Evolutionary conservation across 176 grass and related monocot genomes (phyloP).

Genomic region (Rhipidocladum racemiflorum): DNA sequence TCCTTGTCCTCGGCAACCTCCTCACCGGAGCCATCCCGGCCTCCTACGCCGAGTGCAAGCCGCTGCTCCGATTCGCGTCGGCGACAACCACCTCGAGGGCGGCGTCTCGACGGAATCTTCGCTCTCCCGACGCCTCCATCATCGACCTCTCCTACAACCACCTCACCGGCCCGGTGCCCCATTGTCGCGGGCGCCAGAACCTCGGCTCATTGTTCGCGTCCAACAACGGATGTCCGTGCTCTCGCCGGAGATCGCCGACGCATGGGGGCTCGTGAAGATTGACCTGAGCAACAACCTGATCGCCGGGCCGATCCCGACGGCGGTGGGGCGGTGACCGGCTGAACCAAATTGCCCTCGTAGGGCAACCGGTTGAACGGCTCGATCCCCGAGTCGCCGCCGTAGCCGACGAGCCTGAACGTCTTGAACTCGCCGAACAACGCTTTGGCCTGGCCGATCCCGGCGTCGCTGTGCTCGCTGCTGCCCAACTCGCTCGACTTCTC

Average conservation of each 20-base stretch:
- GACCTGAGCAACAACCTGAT: slow-evolving; percentile 82
- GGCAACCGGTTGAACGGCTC: slow-evolving; percentile 56
- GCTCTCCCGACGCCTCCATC: slow-evolving; percentile 68
- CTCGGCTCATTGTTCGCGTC: slow-evolving; percentile 68
- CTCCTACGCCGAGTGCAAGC: slow-evolving; percentile 50
- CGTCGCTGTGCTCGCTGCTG: slow-evolving; percentile 67
- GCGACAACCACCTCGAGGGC: slow-evolving; percentile 61
- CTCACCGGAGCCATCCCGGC: slow-evolving; percentile 60
- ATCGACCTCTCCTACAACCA: slow-evolving; percentile 80
- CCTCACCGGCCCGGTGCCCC: slow-evolving; percentile 48
- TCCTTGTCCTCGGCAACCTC: slow-evolving; percentile 77
- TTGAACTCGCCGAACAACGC: slow-evolving; percentile 81
- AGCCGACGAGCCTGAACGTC: slow-evolving; percentile 61
- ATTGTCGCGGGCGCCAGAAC: slow-evolving; percentile 54
- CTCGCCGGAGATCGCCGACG: slow-evolving; percentile 52
- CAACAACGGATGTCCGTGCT: slow-evolving; percentile 54
- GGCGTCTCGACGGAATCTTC: slow-evolving; percentile 57
- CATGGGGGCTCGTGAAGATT: slow-evolving; percentile 56
- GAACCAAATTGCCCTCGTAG: slow-evolving; percentile 87
- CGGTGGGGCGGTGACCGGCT: slow-evolving; percentile 45
- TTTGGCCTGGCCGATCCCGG: slow-evolving; percentile 67
- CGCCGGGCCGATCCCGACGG: slow-evolving; percentile 52
- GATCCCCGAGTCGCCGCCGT: slow-evolving; percentile 70
- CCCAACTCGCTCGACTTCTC: slow-evolving; percentile 93
- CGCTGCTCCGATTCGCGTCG: slow-evolving; percentile 76